phyloP scores from a whole-genome alignment of 2,329 filamentous ascomycete species.

The Chrysosphaeria jannelii region DNA sequence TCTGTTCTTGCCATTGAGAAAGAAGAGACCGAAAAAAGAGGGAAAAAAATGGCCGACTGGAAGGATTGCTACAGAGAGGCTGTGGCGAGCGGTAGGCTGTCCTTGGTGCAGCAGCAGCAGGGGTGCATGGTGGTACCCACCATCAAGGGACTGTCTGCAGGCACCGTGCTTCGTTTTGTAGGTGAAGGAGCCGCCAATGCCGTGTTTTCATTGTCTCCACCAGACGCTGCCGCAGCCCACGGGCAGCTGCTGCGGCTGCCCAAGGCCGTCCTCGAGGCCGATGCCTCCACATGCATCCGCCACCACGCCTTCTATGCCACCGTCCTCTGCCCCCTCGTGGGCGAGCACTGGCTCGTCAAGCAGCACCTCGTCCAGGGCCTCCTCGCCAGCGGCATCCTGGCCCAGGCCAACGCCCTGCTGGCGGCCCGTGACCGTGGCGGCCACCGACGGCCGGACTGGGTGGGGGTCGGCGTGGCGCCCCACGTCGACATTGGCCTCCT shows the following conservation, averaged over 20 bases:
- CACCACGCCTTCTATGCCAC: slow-evolving; percentile 18
- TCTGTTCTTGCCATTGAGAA: no score
- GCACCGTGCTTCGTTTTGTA: slow-evolving; percentile 7
- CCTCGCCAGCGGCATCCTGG: slow-evolving; percentile 10
- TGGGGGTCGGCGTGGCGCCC: slow-evolving; percentile 19
- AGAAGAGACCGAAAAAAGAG: no score
- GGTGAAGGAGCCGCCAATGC: slow-evolving; percentile 52
- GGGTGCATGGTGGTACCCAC: no score
- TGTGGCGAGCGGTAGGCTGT: no score
- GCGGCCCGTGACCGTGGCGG: slow-evolving; percentile 9
- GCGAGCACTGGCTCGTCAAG: slow-evolving; percentile 18
- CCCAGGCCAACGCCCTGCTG: slow-evolving; percentile 22
- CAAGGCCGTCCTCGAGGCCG: slow-evolving; percentile 18
- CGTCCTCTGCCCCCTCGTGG: slow-evolving; percentile 24
- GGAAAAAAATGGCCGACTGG: no score
- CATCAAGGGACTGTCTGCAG: no score
- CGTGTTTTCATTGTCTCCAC: slow-evolving; percentile 18
- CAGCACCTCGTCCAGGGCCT: slow-evolving; percentile 21
- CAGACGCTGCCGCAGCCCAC: not conserved
- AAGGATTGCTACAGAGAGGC: no score
- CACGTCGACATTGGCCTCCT: slow-evolving; percentile 34
- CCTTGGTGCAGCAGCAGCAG: no score
- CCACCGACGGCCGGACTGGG: slow-evolving; percentile 12
- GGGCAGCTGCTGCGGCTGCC: slow-evolving; percentile 5
- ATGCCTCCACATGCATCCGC: slow-evolving; percentile 10